Percentiles rank a stretch among this genome's conserved stretches.
Conservation (phyloP, 257 asterid species). For the Solanum microdontum region DNA sequence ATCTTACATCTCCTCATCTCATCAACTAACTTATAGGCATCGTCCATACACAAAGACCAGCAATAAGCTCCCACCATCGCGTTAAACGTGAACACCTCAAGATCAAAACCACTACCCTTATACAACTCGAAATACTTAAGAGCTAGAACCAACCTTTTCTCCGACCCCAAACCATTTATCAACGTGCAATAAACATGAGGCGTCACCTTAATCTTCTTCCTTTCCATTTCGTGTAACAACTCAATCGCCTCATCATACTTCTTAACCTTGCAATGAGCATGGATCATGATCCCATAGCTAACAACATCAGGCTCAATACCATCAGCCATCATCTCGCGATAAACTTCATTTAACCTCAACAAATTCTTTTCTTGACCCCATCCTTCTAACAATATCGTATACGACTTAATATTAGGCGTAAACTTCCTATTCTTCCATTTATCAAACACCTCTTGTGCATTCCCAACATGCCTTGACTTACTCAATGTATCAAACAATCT, state of each 20-base stretch:
- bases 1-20: slow-evolving; percentile 56
- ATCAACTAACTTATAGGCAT: slow-evolving; percentile 38
- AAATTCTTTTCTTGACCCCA: slow-evolving; percentile 66
- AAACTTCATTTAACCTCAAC: slow-evolving; percentile 52
- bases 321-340: slow-evolving; percentile 52
- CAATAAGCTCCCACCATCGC: slow-evolving; percentile 84
- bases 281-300: slow-evolving; percentile 58
- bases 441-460: slow-evolving; percentile 70
- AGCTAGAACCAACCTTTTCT: slow-evolving; percentile 47
- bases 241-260: slow-evolving; percentile 38
- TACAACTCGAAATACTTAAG: slow-evolving; percentile 47
- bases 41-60: slow-evolving; percentile 41
- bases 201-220: slow-evolving; percentile 38
- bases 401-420: slow-evolving; percentile 50
- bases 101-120: slow-evolving; percentile 26
- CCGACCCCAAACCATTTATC: slow-evolving; percentile 77
- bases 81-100: slow-evolving; percentile 64
- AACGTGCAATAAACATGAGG: slow-evolving; percentile 80
- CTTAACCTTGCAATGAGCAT: slow-evolving; percentile 53
- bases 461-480: slow-evolving; percentile 52
- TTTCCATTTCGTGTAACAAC: slow-evolving; percentile 45
- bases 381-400: slow-evolving; percentile 64
- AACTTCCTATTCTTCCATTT: slow-evolving; percentile 44
- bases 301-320: slow-evolving; percentile 76
- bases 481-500: slow-evolving; percentile 63